Evolutionary conservation across 192 early-diverging fungal species (phyloP).

Genomic region (Kappamyces sp.): DNA sequence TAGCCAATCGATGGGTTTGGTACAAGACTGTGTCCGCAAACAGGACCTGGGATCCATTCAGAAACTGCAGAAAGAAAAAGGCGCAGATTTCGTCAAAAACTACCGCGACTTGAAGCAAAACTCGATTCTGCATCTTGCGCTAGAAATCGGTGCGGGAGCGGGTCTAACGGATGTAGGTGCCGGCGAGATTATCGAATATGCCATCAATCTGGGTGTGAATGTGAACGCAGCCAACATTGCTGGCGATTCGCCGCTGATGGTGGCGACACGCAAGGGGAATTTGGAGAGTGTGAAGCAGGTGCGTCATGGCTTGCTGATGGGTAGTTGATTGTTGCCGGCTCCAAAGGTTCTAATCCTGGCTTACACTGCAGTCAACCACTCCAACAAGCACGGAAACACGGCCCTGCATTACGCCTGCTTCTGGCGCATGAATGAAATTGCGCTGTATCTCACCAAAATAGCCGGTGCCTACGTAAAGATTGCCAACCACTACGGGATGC

Average conservation of each 20-base stretch:
- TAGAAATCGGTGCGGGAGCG: constrained; percentile 12
- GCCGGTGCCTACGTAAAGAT: constrained; percentile 22
- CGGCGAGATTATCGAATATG: constrained; percentile 28
- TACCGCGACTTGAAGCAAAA: constrained; percentile 36
- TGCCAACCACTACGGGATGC: constrained; percentile 38
- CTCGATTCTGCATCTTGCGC: constrained; percentile 37
- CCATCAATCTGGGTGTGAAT: constrained; percentile 23
- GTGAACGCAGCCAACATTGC: constrained; percentile 34
- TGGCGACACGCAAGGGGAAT: constrained; percentile 24
- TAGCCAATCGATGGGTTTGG: background rate
- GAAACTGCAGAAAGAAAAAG: constrained; percentile 1
- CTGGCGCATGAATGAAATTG: constrained; percentile 34
- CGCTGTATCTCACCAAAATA: constrained; percentile 21
- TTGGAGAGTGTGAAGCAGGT: constrained; percentile 35
- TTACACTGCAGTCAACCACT: constrained; percentile 34
- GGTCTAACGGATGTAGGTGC: background rate
- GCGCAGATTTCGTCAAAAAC: background rate
- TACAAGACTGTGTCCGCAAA: constrained; percentile 10
- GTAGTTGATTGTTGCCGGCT: constrained; percentile 1
- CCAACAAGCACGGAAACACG: constrained; percentile 56
- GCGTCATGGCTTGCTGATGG: constrained; percentile 16
- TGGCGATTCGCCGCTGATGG: constrained; percentile 50
- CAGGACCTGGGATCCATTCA: constrained; percentile 17
- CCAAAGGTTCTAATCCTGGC: too few relatives aligned
- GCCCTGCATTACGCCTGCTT: constrained; percentile 54